These are phyloP conservation scores for Kluyveromyces sp. DNA, from an alignment of 1,139 yeast species.

Conservation along the genomic window DNA sequence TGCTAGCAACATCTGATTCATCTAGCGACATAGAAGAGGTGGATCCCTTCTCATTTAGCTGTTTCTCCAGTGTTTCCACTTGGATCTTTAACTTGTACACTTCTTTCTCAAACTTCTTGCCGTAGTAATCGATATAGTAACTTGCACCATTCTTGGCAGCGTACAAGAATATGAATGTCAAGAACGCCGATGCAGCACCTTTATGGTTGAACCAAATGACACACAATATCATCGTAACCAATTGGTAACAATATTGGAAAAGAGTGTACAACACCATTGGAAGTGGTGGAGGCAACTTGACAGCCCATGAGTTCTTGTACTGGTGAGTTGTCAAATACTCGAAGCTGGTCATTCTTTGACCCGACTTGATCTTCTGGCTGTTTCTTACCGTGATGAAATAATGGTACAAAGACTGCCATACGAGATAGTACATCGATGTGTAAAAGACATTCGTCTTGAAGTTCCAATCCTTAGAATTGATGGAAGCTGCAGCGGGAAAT, in stretches of 20 bases:
- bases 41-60: slow-evolving; percentile 13
- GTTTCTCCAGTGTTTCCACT: slow-evolving; percentile 46
- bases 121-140: slow-evolving; percentile 85
- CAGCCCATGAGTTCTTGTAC: slow-evolving; percentile 62
- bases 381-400: slow-evolving; percentile 80
- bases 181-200: slow-evolving; percentile 58
- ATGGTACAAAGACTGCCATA: slow-evolving; percentile 91
- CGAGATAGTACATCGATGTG: slow-evolving; percentile 76
- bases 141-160: slow-evolving; percentile 94
- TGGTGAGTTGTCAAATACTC: slow-evolving; percentile 70
- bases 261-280: slow-evolving; percentile 80
- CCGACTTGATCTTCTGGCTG: slow-evolving; percentile 75
- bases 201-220: slow-evolving; percentile 78
- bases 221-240: slow-evolving; percentile 82
- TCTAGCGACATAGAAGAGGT: slow-evolving; percentile 1
- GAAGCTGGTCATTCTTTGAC: slow-evolving; percentile 74
- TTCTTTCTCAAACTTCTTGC: slow-evolving; percentile 76
- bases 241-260: slow-evolving; percentile 81
- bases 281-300: slow-evolving; percentile 76
- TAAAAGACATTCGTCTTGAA: slow-evolving; percentile 63
- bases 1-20: slow-evolving; percentile 1
- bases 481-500: slow-evolving; percentile 75
- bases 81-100: slow-evolving; percentile 64
- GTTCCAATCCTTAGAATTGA: slow-evolving; percentile 42
- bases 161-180: slow-evolving; percentile 61